Conservation (phyloP, 2,329 filamentous ascomycete genomes). For the Aspergillus sp. region DNA sequence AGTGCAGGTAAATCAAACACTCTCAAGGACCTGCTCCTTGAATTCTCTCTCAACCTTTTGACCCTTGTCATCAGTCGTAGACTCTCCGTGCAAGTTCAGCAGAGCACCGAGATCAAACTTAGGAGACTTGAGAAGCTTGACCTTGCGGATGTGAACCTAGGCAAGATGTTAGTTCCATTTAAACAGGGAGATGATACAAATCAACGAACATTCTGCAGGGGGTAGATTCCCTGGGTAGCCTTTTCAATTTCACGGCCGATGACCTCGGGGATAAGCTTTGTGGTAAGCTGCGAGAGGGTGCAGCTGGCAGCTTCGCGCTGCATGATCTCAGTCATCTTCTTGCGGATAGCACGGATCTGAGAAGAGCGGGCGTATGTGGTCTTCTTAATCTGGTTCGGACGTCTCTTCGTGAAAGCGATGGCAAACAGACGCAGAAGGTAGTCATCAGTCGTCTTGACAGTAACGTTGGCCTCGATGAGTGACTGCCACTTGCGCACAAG, state of each 20-base stretch:
- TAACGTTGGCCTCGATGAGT: constrained; percentile 98
- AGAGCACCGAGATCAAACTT: constrained; percentile 99
- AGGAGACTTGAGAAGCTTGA: constrained; percentile 97
- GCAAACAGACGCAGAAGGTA: constrained; percentile 98
- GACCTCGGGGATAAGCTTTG: constrained; percentile 98
- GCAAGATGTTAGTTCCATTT: constrained; percentile 28
- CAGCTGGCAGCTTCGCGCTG: constrained; percentile 89
- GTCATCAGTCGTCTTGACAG: constrained; percentile 99
- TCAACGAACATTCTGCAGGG: constrained; percentile 84
- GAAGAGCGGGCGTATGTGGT: constrained; percentile 97
- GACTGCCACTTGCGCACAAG: constrained; percentile 99
- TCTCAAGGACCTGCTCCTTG: constrained; percentile 94
- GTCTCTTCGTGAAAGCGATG: constrained; percentile 98
- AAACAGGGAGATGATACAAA: not conserved
- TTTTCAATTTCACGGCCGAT: constrained; percentile 99
- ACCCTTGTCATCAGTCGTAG: constrained; percentile 88
- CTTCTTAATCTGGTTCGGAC: constrained; percentile 99
- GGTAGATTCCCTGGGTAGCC: constrained; percentile 98
- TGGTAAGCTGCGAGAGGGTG: constrained; percentile 92
- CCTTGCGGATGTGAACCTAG: constrained; percentile 99
- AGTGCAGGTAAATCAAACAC: constrained; percentile 64
- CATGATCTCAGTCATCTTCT: constrained; percentile 99
- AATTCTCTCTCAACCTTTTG: constrained; percentile 99
- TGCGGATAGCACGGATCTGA: constrained; percentile 95
- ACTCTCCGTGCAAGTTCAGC: constrained; percentile 96